These are phyloP conservation scores for Pseudogymnoascus pannorum DNA, from an alignment of 2,329 filamentous ascomycete species.

Conservation along the genomic window DNA sequence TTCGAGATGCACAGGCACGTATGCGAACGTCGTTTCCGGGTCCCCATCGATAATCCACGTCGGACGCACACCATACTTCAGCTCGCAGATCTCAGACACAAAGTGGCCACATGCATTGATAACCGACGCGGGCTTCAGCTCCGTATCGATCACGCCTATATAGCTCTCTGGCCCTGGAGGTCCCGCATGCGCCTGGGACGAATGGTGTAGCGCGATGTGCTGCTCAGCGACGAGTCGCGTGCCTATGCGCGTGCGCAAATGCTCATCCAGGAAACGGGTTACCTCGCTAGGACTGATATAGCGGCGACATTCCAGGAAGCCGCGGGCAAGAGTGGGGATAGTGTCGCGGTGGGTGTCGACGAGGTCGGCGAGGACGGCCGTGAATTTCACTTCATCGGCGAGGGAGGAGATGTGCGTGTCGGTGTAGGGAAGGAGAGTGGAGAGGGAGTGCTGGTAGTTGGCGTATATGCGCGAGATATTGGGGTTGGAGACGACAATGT, in stretches of 20 bases:
- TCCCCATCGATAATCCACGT: conserved; percentile 76
- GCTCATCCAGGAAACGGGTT: conserved; percentile 87
- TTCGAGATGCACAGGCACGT: conserved; percentile 91
- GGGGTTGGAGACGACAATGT: conserved; percentile 96
- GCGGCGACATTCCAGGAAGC: conserved; percentile 86
- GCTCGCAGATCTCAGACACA: conserved; percentile 92
- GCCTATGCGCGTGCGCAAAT: conserved; percentile 87
- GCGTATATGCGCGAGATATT: conserved; percentile 91
- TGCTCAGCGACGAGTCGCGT: conserved; percentile 93
- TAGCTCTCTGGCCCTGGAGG: conserved; percentile 56
- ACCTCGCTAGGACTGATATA: conserved; percentile 80
- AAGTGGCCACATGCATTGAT: conserved; percentile 81
- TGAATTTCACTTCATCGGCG: conserved; percentile 85
- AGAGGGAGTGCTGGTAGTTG: conserved; percentile 91
- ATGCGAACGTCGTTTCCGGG: conserved; percentile 80
- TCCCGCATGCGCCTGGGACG: conserved; percentile 60
- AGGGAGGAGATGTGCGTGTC: conserved; percentile 64
- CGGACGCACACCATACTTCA: conserved; percentile 87
- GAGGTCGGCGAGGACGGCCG: conserved; percentile 87
- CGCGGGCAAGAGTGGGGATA: conserved; percentile 83
- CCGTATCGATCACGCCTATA: conserved; percentile 93
- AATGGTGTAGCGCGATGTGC: conserved; percentile 83
- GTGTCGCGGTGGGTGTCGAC: conserved; percentile 92
- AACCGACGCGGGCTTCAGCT: conserved; percentile 70
- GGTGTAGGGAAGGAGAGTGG: conserved; percentile 80